phyloP scores from a whole-genome alignment of 148 eudicot species.

The Fallopia convolvulus region DNA sequence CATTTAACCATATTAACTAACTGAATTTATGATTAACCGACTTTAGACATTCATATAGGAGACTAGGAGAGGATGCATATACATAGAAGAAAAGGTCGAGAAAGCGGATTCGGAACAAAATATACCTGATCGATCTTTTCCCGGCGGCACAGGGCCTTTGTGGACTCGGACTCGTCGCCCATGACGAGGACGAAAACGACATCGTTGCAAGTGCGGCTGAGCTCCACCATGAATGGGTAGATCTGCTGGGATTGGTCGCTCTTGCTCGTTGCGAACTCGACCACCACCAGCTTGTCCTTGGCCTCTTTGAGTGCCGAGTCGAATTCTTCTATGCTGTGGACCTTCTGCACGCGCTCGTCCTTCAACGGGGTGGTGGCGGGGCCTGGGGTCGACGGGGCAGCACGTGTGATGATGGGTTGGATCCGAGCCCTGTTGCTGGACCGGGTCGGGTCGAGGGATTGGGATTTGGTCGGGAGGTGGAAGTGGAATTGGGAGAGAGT shows the following conservation, averaged over 20 bases:
- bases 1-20: too few relatives aligned
- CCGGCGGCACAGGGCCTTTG: slow-evolving; percentile 40
- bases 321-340: slow-evolving; percentile 62
- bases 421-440: neutral
- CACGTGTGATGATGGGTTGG: slow-evolving; percentile 5
- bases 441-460: slow-evolving; percentile 5
- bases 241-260: slow-evolving; percentile 45
- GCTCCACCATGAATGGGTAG: slow-evolving; percentile 84
- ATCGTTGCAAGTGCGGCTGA: slow-evolving; percentile 73
- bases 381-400: slow-evolving; percentile 16
- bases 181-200: slow-evolving; percentile 72
- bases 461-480: slow-evolving; percentile 1
- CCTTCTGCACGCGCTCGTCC: slow-evolving; percentile 43
- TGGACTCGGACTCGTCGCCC: slow-evolving; percentile 74
- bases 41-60: too few relatives aligned
- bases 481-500: slow-evolving; percentile 12
- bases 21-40: too few relatives aligned
- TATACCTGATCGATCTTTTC: slow-evolving; percentile 41
- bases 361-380: slow-evolving; percentile 20
- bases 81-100: too few relatives aligned
- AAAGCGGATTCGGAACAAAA: too few relatives aligned
- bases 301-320: slow-evolving; percentile 59
- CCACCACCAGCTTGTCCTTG: slow-evolving; percentile 67
- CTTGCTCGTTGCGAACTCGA: slow-evolving; percentile 62
- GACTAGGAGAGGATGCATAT: too few relatives aligned